Evolutionary conservation across 2,329 filamentous ascomycete species (phyloP).

Genomic region (Calonectria multiphialidica): DNA sequence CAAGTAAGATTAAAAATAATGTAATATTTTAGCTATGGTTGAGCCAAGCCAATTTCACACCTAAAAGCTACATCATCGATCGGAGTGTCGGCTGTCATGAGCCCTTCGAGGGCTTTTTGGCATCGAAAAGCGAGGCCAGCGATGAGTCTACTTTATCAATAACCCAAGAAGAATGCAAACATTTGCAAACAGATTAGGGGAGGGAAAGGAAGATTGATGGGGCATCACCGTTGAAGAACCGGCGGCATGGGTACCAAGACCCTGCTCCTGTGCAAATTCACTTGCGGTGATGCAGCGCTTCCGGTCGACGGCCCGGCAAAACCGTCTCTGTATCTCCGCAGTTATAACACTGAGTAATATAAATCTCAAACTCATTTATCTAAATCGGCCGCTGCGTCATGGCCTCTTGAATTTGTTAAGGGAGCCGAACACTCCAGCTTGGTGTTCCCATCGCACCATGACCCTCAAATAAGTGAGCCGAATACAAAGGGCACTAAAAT

Average conservation of each 20-base stretch:
- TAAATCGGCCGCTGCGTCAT: not conserved
- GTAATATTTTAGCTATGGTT: not conserved
- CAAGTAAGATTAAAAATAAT: constrained; percentile 10
- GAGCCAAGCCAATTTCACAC: not conserved
- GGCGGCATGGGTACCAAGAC: not conserved
- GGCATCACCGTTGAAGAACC: not conserved
- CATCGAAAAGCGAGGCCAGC: not conserved
- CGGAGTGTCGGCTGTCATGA: not conserved
- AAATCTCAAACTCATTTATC: not conserved
- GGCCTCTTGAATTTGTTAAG: not conserved
- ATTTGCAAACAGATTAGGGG: not conserved
- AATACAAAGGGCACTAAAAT: too few species aligned
- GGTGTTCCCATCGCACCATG: too few species aligned
- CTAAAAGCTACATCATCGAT: not conserved
- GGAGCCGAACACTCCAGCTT: not conserved
- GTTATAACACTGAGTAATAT: not conserved
- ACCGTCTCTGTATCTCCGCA: not conserved
- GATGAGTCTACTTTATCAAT: not conserved
- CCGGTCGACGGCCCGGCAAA: not conserved
- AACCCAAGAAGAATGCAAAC: not conserved
- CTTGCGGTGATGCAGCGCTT: too few species aligned
- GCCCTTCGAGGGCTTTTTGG: not conserved
- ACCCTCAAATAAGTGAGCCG: not conserved
- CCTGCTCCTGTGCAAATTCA: too few species aligned
- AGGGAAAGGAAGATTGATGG: not conserved